Percentiles rank a stretch among this genome's conserved stretches.
phyloP scores from a whole-genome alignment of 768 basidiomycete genomes.

The Exidia glandulosa region DNA sequence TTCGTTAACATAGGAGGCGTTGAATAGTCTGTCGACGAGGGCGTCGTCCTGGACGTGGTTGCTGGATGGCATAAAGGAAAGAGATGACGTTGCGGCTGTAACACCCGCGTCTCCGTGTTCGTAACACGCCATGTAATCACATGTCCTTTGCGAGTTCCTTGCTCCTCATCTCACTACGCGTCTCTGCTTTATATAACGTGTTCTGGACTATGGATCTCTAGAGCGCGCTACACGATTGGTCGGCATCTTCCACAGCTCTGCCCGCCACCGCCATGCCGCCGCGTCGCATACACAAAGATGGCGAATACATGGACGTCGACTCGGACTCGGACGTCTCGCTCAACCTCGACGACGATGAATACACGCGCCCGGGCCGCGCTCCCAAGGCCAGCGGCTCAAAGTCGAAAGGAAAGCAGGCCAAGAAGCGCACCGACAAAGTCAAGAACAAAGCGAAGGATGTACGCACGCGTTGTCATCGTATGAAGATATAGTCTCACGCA shows the following conservation, averaged over 20 bases:
- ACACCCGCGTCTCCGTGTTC: too few species aligned
- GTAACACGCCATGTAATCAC: too few species aligned
- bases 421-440: slow-evolving; percentile 43
- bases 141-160: too few species aligned
- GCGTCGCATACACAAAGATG: neutral
- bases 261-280: neutral
- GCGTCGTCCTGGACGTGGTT: neutral
- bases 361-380: slow-evolving; percentile 6
- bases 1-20: slow-evolving; percentile 57
- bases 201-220: too few species aligned
- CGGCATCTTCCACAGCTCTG: neutral
- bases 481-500: slow-evolving; percentile 4
- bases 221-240: too few species aligned
- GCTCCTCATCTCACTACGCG: too few species aligned
- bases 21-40: slow-evolving; percentile 19
- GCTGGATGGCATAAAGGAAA: neutral
- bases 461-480: slow-evolving; percentile 6
- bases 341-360: slow-evolving; percentile 36
- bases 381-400: slow-evolving; percentile 40
- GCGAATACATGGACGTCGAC: slow-evolving; percentile 30
- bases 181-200: too few species aligned
- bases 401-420: slow-evolving; percentile 40
- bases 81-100: too few species aligned
- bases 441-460: slow-evolving; percentile 47
- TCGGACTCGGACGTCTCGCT: slow-evolving; percentile 67